Evolutionary conservation across 495 filamentous ascomycete genomes (phyloP).

Genomic region (Glonium stellatum): DNA sequence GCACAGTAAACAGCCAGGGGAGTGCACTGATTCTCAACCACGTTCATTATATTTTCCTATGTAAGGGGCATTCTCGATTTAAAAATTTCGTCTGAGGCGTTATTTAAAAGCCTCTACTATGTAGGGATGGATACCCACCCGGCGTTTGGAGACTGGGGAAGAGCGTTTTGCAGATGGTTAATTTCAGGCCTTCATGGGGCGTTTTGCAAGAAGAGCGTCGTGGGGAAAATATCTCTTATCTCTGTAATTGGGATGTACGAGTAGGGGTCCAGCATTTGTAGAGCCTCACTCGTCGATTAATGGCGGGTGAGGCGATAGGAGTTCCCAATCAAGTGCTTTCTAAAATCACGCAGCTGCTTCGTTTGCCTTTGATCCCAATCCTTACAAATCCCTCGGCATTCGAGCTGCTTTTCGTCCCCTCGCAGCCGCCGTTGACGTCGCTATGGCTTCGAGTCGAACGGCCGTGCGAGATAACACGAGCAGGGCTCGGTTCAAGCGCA

Average conservation of each 20-base stretch:
- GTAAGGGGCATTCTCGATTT: not conserved
- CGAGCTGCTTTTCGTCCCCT: not conserved
- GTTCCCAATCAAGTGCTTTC: not conserved
- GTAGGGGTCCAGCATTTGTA: not conserved
- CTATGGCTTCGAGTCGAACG: not conserved
- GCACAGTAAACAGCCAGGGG: not conserved
- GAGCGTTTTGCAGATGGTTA: not conserved
- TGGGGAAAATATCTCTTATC: not conserved
- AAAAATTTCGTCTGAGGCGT: not conserved
- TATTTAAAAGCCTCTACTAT: not conserved
- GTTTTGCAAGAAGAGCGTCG: not conserved
- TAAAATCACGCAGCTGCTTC: not conserved
- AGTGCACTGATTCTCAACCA: not conserved
- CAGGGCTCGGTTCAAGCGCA: not conserved
- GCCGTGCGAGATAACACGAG: not conserved
- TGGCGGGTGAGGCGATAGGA: not conserved
- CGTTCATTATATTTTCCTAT: slow-evolving; percentile 1
- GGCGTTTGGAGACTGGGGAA: slow-evolving; percentile 1
- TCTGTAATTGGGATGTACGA: slow-evolving; percentile 3
- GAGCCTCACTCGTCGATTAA: not conserved
- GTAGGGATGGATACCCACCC: slow-evolving; percentile 1
- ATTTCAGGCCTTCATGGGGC: not conserved
- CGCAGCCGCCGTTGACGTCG: not conserved
- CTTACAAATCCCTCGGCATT: not conserved
- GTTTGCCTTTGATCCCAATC: not conserved